Evolutionary conservation across 2,329 filamentous ascomycete species (phyloP).

Genomic region (Paracoccidioides lutzii): DNA sequence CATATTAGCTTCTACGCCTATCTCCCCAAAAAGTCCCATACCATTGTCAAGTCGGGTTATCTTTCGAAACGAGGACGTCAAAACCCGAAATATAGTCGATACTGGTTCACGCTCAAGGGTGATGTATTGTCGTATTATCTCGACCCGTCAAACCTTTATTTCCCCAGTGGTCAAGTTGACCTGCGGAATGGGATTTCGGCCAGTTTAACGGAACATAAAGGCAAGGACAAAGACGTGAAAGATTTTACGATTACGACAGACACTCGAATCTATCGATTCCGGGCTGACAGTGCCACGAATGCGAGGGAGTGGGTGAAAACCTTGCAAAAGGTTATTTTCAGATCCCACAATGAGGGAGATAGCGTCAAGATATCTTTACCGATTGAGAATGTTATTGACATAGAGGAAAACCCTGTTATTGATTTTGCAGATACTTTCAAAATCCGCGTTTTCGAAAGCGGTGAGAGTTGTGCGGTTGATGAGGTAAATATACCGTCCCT

Average conservation of each 20-base stretch:
- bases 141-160: conserved; percentile 75
- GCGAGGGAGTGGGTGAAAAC: conserved; percentile 96
- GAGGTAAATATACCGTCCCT: conserved; percentile 47
- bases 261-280: conserved; percentile 72
- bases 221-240: conserved; percentile 54
- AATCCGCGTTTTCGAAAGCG: conserved; percentile 81
- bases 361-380: conserved; percentile 93
- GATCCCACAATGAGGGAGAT: conserved; percentile 89
- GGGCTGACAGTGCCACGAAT: conserved; percentile 72
- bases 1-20: conserved; percentile 98
- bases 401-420: conserved; percentile 82
- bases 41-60: conserved; percentile 73
- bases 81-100: conserved; percentile 75
- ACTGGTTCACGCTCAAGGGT: conserved; percentile 87
- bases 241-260: conserved; percentile 73
- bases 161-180: conserved; percentile 83
- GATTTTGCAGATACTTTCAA: conserved; percentile 91
- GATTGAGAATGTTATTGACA: conserved; percentile 76
- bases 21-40: conserved; percentile 76
- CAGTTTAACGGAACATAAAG: conserved; percentile 55
- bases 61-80: conserved; percentile 78
- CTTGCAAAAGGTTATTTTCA: conserved; percentile 86
- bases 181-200: conserved; percentile 83
- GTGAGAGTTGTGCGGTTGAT: conserved; percentile 88
- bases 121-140: conserved; percentile 85